A percentile compares a stretch with the other conserved stretches of the same genome.
Conservation (phyloP, 345 rosid genomes). For the Populus tremula region DNA sequence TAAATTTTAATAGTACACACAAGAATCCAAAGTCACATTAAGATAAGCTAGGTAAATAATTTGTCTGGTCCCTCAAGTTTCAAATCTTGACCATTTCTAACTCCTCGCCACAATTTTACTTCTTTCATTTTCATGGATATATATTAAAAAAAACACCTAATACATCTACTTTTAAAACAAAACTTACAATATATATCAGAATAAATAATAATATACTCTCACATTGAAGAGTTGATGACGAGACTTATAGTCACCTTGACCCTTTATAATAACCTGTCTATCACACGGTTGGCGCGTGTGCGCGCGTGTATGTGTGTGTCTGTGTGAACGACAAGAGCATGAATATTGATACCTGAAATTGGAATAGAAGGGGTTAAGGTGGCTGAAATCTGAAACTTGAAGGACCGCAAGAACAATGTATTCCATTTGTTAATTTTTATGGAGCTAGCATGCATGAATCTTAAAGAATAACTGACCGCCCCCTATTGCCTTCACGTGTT, state of each 20-base stretch:
- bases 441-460: too few species aligned
- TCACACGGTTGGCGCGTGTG: too few species aligned
- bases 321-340: too few species aligned
- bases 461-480: constrained; percentile 19
- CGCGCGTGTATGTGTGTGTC: too few species aligned
- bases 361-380: neutral
- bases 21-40: constrained; percentile 54
- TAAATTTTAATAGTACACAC: constrained; percentile 23
- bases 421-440: neutral
- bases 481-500: constrained; percentile 41
- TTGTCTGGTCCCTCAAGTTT: neutral
- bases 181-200: too few species aligned
- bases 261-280: too few species aligned
- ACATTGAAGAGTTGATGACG: too few species aligned
- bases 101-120: neutral
- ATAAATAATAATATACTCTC: too few species aligned
- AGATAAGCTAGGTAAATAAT: neutral
- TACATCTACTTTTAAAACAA: too few species aligned
- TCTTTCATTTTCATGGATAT: too few species aligned
- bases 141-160: too few species aligned
- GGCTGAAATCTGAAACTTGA: neutral
- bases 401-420: neutral
- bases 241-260: too few species aligned
- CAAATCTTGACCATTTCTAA: neutral
- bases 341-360: neutral